Percentiles rank a stretch among this genome's conserved stretches.
phyloP scores from a whole-genome alignment of 2,329 filamentous ascomycete genomes.

The Claviceps fusiformis region DNA sequence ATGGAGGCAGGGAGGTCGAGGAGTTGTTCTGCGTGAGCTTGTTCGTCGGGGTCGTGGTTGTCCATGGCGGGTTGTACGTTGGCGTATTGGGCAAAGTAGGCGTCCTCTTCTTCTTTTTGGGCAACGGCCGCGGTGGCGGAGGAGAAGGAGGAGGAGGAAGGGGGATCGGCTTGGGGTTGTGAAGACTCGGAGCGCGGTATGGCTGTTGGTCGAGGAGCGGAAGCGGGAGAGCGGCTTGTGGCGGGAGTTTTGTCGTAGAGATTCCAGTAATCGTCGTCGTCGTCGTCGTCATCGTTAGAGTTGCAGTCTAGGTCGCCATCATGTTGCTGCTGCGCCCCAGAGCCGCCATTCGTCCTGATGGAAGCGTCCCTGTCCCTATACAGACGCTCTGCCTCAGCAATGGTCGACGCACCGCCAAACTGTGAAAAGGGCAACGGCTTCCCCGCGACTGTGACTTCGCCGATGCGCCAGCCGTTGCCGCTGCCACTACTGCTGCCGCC shows the following conservation, averaged over 20 bases:
- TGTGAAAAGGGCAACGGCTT: conserved; percentile 39
- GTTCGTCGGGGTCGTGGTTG: conserved; percentile 68
- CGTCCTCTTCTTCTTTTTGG: conserved; percentile 35
- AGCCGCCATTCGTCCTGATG: conserved; percentile 6
- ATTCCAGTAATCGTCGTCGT: conserved; percentile 60
- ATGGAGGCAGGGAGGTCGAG: conserved; percentile 19
- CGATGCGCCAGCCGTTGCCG: conserved; percentile 55
- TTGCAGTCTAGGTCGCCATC: background rate
- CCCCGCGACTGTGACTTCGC: conserved; percentile 52
- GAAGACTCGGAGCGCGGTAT: background rate
- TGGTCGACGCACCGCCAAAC: conserved; percentile 36
- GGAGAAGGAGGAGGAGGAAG: conserved; percentile 9
- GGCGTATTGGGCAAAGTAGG: conserved; percentile 67
- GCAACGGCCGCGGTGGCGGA: conserved; percentile 16
- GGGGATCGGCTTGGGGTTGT: background rate
- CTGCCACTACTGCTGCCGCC: conserved; percentile 6
- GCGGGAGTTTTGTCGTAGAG: conserved; percentile 60
- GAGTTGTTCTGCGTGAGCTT: conserved; percentile 19
- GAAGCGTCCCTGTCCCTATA: conserved; percentile 23
- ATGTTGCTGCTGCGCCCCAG: conserved; percentile 2
- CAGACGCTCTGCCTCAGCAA: conserved; percentile 48
- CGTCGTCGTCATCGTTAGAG: background rate
- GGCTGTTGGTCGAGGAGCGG: conserved; percentile 19
- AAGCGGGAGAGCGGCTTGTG: conserved; percentile 48
- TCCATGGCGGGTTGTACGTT: conserved; percentile 71